Conservation (phyloP, 306 rosid species). For the Prunus dulcis region DNA sequence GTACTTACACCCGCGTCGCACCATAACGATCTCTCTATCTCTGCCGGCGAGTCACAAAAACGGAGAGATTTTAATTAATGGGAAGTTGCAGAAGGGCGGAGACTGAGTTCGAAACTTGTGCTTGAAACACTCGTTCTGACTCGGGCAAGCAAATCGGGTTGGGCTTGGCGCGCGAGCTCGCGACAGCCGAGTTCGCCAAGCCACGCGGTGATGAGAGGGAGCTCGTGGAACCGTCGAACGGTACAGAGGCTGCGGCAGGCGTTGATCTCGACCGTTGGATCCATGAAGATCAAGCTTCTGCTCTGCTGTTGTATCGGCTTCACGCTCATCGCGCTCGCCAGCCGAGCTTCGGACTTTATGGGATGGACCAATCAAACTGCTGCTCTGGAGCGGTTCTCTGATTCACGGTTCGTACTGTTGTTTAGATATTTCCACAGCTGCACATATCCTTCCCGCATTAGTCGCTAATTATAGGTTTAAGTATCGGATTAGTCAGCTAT, state of each 20-base stretch:
- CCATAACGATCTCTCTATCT: neutral
- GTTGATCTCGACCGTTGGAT: constrained; percentile 58
- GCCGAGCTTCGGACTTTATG: constrained; percentile 46
- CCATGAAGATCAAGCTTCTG: constrained; percentile 68
- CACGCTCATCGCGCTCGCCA: constrained; percentile 45
- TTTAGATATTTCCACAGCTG: neutral
- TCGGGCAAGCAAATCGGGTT: neutral
- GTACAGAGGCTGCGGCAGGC: constrained; percentile 62
- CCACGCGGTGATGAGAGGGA: constrained; percentile 60
- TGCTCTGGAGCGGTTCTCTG: constrained; percentile 29
- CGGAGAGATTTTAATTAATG: neutral
- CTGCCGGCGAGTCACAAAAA: neutral
- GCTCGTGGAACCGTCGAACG: constrained; percentile 59
- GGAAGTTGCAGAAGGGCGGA: neutral
- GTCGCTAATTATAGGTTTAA: neutral
- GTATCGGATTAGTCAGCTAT: neutral
- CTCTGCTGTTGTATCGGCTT: constrained; percentile 59
- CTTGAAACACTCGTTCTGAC: neutral
- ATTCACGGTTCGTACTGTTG: constrained; percentile 50
- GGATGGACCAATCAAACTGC: constrained; percentile 43
- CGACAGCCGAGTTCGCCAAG: neutral
- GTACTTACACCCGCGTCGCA: neutral
- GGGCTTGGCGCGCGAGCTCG: neutral
- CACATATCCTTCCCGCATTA: neutral
- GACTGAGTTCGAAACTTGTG: constrained; percentile 5